phyloP scores from a whole-genome alignment of 2,329 filamentous ascomycete genomes.

The Phialocephala sp. region DNA sequence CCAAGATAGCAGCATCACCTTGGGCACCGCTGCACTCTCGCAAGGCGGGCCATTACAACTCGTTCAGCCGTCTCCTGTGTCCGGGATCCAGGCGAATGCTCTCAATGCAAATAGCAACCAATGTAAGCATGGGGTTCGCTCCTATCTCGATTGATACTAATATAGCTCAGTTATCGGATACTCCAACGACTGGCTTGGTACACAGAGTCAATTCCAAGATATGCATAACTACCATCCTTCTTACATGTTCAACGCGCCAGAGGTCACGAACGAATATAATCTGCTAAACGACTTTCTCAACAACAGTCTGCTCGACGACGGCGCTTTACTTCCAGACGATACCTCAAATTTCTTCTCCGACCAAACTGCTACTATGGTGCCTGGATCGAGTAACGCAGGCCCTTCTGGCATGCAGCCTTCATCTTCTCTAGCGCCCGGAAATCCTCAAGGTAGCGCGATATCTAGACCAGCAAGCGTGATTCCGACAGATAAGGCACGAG shows the following conservation, averaged over 20 bases:
- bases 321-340: constrained; percentile 72
- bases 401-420: constrained; percentile 43
- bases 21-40: constrained; percentile 45
- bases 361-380: constrained; percentile 53
- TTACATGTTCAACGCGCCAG: constrained; percentile 93
- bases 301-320: constrained; percentile 87
- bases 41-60: constrained; percentile 66
- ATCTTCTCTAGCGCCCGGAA: constrained; percentile 39
- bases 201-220: constrained; percentile 85
- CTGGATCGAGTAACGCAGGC: constrained; percentile 51
- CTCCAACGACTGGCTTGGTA: constrained; percentile 77
- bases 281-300: constrained; percentile 95
- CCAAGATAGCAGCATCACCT: constrained; percentile 47
- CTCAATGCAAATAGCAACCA: constrained; percentile 71
- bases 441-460: constrained; percentile 58
- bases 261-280: constrained; percentile 96
- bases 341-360: constrained; percentile 65
- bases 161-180: constrained; percentile 71
- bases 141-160: constrained; percentile 34
- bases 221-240: constrained; percentile 93
- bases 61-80: constrained; percentile 73
- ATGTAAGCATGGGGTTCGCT: constrained; percentile 62
- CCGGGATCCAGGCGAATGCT: constrained; percentile 68
- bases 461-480: constrained; percentile 65
- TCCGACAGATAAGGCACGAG: constrained; percentile 67